Evolutionary conservation across 176 grass and related monocot species (phyloP).

Genomic region (Otatea glauca): DNA sequence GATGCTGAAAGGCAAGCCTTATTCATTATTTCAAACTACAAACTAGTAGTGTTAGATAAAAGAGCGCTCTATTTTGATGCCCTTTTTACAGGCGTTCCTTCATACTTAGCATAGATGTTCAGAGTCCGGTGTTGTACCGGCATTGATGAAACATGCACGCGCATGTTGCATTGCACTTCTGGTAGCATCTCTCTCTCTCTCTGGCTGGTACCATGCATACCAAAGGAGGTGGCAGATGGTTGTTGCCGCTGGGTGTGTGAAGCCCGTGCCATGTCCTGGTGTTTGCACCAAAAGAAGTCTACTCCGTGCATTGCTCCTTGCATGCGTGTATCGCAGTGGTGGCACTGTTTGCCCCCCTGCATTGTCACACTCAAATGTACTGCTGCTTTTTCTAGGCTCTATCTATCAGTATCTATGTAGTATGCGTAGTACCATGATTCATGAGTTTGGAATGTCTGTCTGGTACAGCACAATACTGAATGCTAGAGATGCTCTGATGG

Average conservation of each 20-base stretch:
- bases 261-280: conserved; percentile 28
- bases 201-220: not conserved
- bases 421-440: not conserved
- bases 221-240: not conserved
- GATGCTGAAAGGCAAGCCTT: conserved; percentile 37
- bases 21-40: conserved; percentile 30
- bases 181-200: not conserved
- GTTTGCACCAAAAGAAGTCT: conserved; percentile 21
- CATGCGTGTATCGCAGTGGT: conserved; percentile 45
- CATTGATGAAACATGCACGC: conserved; percentile 21
- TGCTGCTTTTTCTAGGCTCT: not conserved
- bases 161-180: not conserved
- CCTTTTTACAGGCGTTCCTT: not conserved
- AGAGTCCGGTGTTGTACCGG: not conserved
- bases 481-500: not conserved
- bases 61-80: not conserved
- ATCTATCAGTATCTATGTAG: not conserved
- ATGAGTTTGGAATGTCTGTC: conserved; percentile 30
- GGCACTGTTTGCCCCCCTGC: conserved; percentile 24
- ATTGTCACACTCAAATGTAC: not conserved
- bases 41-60: conserved; percentile 18
- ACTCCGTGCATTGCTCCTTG: not conserved
- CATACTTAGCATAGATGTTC: not conserved
- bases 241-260: conserved; percentile 11
- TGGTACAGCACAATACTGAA: not conserved